Base-by-base conservation (phyloP, 345 rosid species). In the Balakata baccata region DNA sequence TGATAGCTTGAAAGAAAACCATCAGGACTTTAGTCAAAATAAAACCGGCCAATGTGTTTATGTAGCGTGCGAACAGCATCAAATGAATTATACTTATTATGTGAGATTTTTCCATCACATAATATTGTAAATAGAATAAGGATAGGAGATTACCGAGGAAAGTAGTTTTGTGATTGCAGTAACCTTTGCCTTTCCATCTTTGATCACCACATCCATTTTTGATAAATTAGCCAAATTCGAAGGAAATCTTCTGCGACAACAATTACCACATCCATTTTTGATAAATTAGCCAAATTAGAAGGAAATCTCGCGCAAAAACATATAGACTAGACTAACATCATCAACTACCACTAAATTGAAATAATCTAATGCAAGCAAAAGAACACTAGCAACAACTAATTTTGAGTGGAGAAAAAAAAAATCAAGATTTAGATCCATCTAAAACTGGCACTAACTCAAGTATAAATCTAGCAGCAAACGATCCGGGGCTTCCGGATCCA, bases 401-500 rank as follows among this genome's bases (percentile, higher is more conserved):
- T 29, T 29, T 29, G 34, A 29, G 2, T 29, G 34, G 34, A 29
- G 34, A 29, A 29, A 29, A 29, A 29, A 29, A 29, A 29, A 29
- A 1, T 29, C 13, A 67, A 47, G 60, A 34, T 52, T 23, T 37
- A 75, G 64, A 61, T 41, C 18, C 57, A 18, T 41, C 4, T 53
- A 64, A 16, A 64, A 34, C 11, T 16, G 34, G 23, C 34, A 85
- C 88, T 86, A 37, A 94, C 98, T 88, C 90, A 4, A 86, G 87
- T 53, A 90, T 77, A 77, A 92, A 77, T 67, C 77, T 85, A 74
- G 90, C 94, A 80, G 92, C 89, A 67, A 82, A 85, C 38, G 92
- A 80, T 59, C 92, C 97, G 13, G 90, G 90, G 75, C 80, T 90
- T 74, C 98, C 91, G 52, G 88, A 81, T 0, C 94, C 98, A 82